These are phyloP conservation scores for Peronospora farinosa DNA, from an alignment of 352 stramenopile genomes.

Conservation along the genomic window DNA sequence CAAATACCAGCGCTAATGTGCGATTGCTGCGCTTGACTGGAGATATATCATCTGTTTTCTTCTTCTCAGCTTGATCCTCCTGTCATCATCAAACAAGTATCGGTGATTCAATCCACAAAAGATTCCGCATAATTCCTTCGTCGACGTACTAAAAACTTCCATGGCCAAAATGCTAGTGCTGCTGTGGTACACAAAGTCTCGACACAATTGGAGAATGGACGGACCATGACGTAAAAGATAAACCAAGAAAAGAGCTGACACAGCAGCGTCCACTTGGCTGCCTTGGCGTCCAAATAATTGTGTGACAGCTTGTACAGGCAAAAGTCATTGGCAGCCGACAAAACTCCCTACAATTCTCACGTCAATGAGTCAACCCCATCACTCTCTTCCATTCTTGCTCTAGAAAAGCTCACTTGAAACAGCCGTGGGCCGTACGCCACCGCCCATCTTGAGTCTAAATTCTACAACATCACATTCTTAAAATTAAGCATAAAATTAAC, in stretches of 20 bases:
- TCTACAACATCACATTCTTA: constrained; percentile 23
- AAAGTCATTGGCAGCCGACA: constrained; percentile 66
- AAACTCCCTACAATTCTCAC: constrained; percentile 32
- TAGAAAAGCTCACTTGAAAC: constrained; percentile 43
- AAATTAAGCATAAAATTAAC: constrained; percentile 5
- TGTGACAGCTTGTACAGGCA: constrained; percentile 62
- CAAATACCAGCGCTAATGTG: constrained; percentile 41
- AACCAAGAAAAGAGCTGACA: constrained; percentile 83
- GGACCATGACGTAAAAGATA: constrained; percentile 79
- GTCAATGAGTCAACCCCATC: background rate
- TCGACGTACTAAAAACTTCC: constrained; percentile 48
- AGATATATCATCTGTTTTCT: constrained; percentile 30
- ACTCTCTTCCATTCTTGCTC: too few species aligned
- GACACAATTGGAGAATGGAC: constrained; percentile 82
- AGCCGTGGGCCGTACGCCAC: constrained; percentile 73
- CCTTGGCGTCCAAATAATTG: constrained; percentile 56
- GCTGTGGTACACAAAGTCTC: constrained; percentile 76
- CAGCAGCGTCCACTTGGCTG: constrained; percentile 65
- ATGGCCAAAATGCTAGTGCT: constrained; percentile 72
- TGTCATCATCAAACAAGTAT: constrained; percentile 9
- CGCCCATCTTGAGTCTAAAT: constrained; percentile 75
- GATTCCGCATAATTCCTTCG: background rate
- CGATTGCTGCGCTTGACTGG: constrained; percentile 30
- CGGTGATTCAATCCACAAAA: background rate
- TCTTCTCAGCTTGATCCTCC: constrained; percentile 24